Evolutionary conservation across 2,329 filamentous ascomycete species (phyloP).

Genomic region (Sporothrix globosa): DNA sequence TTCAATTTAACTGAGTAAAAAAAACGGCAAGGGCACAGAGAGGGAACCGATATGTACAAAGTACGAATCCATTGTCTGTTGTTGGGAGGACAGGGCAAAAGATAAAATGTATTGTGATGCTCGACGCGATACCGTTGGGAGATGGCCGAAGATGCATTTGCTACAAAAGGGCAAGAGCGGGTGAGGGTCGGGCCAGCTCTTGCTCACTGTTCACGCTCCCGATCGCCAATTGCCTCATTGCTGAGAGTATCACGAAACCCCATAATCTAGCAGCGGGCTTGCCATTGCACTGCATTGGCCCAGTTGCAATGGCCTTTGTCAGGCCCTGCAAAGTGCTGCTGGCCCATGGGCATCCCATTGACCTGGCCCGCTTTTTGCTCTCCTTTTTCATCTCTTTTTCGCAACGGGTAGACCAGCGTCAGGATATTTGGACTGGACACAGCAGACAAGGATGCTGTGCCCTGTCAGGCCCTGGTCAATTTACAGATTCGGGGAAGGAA

Average conservation of each 20-base stretch:
- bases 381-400: slow-evolving; percentile 26
- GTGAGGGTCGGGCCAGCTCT: neutral
- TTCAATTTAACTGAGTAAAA: neutral
- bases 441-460: neutral
- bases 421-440: neutral
- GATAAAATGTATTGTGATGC: neutral
- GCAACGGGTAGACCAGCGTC: neutral
- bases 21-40: neutral
- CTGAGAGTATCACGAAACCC: slow-evolving; percentile 24
- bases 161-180: neutral
- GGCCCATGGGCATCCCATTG: neutral
- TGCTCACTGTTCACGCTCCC: neutral
- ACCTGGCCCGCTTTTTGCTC: slow-evolving; percentile 17
- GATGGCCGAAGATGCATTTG: too few relatives aligned
- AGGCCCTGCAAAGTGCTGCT: neutral
- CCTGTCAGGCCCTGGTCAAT: neutral
- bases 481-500: neutral
- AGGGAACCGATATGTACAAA: neutral
- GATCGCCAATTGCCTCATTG: slow-evolving; percentile 12
- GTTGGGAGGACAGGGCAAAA: neutral
- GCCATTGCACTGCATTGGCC: neutral
- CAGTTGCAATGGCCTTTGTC: neutral
- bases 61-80: neutral
- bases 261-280: neutral
- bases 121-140: neutral